phyloP scores from a whole-genome alignment of 2,329 filamentous ascomycete genomes.

The Alternaria sp. region DNA sequence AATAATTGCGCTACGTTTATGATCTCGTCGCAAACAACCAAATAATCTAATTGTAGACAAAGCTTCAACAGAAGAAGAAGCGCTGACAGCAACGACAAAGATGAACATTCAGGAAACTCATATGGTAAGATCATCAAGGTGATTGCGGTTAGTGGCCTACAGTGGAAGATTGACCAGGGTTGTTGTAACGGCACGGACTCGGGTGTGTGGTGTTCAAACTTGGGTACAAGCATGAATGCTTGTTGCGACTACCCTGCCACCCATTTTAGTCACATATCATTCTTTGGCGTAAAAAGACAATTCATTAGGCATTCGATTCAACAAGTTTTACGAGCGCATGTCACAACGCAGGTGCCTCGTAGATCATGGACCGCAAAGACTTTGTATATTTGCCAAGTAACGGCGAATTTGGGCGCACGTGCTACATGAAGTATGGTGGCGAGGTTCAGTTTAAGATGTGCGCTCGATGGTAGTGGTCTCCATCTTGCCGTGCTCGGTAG shows the following conservation, averaged over 20 bases:
- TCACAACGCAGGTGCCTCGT: not conserved
- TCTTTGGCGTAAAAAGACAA: too few relatives aligned
- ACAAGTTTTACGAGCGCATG: not conserved
- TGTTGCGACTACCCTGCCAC: not conserved
- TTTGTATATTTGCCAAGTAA: not conserved
- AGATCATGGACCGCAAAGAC: not conserved
- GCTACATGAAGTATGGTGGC: not conserved
- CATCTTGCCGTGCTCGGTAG: conserved; percentile 3
- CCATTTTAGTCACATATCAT: not conserved
- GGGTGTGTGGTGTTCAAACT: not conserved
- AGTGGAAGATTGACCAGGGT: too few relatives aligned
- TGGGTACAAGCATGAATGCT: not conserved
- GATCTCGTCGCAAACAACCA: not conserved
- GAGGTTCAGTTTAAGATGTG: conserved; percentile 12
- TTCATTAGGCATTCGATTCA: not conserved
- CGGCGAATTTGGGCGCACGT: too few relatives aligned
- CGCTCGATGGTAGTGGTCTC: conserved; percentile 23
- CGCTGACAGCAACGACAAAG: too few relatives aligned
- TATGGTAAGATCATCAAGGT: not conserved
- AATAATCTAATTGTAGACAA: not conserved
- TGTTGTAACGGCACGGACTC: too few relatives aligned
- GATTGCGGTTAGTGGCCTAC: not conserved
- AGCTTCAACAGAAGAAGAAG: not conserved
- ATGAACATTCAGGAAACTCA: too few relatives aligned
- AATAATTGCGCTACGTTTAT: not conserved